Percentiles rank a stretch among this genome's conserved stretches.
Conservation (phyloP, 2,329 filamentous ascomycete genomes). For the Diplodia intermedia region DNA sequence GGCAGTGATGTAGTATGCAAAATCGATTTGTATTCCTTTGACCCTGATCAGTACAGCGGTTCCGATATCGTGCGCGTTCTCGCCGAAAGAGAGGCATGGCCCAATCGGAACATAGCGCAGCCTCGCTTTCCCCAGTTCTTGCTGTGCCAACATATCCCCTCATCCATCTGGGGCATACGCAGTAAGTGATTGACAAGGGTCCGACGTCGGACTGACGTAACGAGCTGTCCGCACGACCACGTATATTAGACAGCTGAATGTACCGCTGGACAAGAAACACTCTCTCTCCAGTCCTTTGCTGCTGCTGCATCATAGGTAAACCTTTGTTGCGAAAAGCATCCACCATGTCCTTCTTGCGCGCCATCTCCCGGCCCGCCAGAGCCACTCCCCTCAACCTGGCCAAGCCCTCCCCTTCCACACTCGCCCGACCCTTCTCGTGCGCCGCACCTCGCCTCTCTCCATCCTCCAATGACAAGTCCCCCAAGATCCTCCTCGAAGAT, state of each 20-base stretch:
- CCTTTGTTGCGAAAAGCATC: background rate
- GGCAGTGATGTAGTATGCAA: background rate
- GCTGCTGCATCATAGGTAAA: background rate
- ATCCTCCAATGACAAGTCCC: background rate
- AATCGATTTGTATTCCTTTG: background rate
- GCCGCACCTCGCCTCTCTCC: background rate
- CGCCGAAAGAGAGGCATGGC: background rate
- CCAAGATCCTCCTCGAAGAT: constrained; percentile 51
- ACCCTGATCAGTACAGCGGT: background rate
- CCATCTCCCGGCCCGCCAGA: background rate
- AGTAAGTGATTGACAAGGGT: background rate
- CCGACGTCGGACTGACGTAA: constrained; percentile 18
- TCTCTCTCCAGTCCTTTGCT: background rate
- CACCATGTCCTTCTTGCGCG: constrained; percentile 11
- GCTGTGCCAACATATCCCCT: background rate
- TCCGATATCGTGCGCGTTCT: background rate
- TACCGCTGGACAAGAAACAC: background rate
- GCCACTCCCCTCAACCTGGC: background rate
- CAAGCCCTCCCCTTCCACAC: background rate
- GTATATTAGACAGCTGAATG: background rate
- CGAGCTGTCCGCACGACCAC: background rate
- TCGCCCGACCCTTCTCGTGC: background rate
- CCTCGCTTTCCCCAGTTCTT: constrained; percentile 3
- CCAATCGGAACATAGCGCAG: constrained; percentile 22
- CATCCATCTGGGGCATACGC: background rate